These are phyloP conservation scores for Solanum rostratum DNA, from an alignment of 257 asterid species.

Conservation along the genomic window DNA sequence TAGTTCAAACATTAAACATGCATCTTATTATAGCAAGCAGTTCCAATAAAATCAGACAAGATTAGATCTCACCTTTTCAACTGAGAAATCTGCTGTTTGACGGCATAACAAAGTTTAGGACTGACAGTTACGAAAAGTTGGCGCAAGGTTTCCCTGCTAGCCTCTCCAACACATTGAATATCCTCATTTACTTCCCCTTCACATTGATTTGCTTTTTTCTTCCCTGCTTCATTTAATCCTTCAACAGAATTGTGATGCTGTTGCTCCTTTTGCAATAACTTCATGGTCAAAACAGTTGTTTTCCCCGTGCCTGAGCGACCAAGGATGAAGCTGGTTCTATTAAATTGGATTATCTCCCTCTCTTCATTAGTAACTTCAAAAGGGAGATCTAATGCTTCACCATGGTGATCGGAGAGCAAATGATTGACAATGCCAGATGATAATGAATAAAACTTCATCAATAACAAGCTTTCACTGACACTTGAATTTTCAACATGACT, in stretches of 20 bases:
- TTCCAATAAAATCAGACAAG: not conserved
- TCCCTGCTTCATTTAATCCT: constrained; percentile 3
- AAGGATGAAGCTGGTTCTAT: constrained; percentile 42
- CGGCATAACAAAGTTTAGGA: constrained; percentile 61
- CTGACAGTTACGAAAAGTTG: constrained; percentile 70
- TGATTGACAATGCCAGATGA: constrained; percentile 37
- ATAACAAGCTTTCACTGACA: constrained; percentile 53
- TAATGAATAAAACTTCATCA: constrained; percentile 57
- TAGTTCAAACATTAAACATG: not conserved
- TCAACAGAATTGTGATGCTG: constrained; percentile 25
- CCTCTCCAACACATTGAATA: not conserved
- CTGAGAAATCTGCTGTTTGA: constrained; percentile 45
- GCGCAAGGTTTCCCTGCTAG: constrained; percentile 10
- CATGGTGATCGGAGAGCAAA: constrained; percentile 35
- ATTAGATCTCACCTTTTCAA: constrained; percentile 32
- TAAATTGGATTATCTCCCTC: constrained; percentile 33
- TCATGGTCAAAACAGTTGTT: constrained; percentile 57
- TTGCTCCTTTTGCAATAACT: constrained; percentile 38
- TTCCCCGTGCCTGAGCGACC: constrained; percentile 79
- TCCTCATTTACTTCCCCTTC: not conserved
- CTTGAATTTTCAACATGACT: constrained; percentile 39
- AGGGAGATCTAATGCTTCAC: constrained; percentile 41
- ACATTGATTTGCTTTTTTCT: not conserved
- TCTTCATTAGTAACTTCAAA: constrained; percentile 70
- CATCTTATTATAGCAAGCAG: not conserved